These are phyloP conservation scores for Fallopia convolvulus DNA, from an alignment of 148 eudicot species.

Conservation along the genomic window DNA sequence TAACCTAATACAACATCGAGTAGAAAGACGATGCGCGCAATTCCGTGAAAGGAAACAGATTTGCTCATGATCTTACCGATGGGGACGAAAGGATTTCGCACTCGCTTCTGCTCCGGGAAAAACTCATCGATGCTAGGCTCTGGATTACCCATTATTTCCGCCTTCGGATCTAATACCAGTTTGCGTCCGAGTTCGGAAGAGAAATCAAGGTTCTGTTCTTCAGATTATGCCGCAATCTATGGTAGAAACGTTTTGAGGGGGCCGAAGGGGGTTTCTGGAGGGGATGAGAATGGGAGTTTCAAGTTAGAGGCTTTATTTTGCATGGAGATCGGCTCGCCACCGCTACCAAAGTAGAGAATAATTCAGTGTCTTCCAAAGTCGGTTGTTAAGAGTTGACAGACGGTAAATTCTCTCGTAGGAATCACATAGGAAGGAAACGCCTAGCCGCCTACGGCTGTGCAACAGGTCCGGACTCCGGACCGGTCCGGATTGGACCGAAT, in stretches of 20 bases:
- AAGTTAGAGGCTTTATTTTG: background rate
- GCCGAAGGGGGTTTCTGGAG: background rate
- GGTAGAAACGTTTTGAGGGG: background rate
- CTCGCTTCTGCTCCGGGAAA: slow-evolving; percentile 51
- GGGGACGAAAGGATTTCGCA: slow-evolving; percentile 68
- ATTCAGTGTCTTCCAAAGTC: background rate
- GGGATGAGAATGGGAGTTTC: background rate
- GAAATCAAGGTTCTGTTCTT: background rate
- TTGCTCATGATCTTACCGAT: slow-evolving; percentile 32
- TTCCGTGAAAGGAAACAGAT: background rate
- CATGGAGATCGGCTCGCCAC: background rate
- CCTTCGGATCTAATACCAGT: background rate
- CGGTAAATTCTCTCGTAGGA: too few relatives aligned
- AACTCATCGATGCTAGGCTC: slow-evolving; percentile 32
- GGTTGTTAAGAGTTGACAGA: background rate
- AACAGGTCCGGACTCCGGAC: too few relatives aligned
- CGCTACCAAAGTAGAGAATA: background rate
- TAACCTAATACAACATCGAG: background rate
- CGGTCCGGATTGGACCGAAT: too few relatives aligned
- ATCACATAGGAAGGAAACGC: too few relatives aligned
- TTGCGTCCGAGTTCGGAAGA: too few relatives aligned
- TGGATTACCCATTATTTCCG: slow-evolving; percentile 17
- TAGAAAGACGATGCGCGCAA: slow-evolving; percentile 6
- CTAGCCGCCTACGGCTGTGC: too few relatives aligned
- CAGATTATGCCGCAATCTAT: background rate